Conservation (phyloP, 2,329 filamentous ascomycete genomes). For the Colletotrichum kahawae region DNA sequence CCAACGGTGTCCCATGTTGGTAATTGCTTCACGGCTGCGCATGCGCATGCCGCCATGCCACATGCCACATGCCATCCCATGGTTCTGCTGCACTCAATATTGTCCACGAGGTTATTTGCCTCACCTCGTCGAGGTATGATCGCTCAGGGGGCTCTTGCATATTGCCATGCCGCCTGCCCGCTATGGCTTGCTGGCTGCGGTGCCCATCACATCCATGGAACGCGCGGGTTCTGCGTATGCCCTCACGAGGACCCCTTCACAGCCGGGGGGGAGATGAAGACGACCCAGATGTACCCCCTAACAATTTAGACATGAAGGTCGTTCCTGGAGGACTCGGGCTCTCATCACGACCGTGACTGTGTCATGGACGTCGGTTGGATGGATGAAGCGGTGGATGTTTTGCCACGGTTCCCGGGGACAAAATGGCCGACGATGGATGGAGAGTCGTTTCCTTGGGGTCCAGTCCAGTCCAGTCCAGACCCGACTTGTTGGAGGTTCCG, state of each 20-base stretch:
- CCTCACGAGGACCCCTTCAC: neutral
- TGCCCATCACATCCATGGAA: neutral
- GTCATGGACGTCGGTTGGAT: neutral
- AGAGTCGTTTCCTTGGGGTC: neutral
- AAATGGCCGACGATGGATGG: neutral
- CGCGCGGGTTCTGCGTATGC: neutral
- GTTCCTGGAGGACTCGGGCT: neutral
- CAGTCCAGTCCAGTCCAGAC: neutral
- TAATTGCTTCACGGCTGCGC: neutral
- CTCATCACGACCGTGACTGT: neutral
- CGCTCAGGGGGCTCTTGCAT: slow-evolving; percentile 1
- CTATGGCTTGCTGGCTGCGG: neutral
- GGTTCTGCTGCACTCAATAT: neutral
- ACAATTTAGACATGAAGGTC: slow-evolving; percentile 8
- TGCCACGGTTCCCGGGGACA: neutral
- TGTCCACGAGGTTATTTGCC: neutral
- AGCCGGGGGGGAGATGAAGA: neutral
- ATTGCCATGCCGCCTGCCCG: neutral
- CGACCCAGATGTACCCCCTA: slow-evolving; percentile 4
- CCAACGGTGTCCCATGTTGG: neutral
- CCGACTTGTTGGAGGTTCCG: neutral
- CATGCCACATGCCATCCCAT: neutral
- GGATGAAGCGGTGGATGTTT: neutral
- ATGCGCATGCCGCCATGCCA: neutral
- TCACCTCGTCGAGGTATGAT: neutral